Base-by-base conservation (phyloP, 2,329 filamentous ascomycete species). In the Cryphonectria nitschkei region DNA sequence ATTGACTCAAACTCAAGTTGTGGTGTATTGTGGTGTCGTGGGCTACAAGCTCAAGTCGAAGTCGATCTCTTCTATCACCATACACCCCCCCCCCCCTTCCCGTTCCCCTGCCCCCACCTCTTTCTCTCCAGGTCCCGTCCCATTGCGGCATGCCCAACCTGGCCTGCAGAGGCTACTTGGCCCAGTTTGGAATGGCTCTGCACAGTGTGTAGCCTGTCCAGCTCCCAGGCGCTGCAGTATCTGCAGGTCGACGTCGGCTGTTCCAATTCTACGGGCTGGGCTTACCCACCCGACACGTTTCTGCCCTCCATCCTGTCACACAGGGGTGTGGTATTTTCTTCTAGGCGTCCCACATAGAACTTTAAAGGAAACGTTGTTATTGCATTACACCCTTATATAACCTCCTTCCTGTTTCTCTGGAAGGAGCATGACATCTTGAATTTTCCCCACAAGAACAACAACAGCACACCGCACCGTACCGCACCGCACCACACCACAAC, bases 271-370 rank as follows among this genome's bases (percentile, higher is more conserved):
- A 13, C 37, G 52, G 54, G 34, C 52, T 67, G 39, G n/a, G 43
- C 43, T 58, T 67, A 67, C 65, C 65, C 65, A 67, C 65, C 65
- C 65, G 26, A 43, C 65, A 67, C 65, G 50, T 67, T 67, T 58
- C 65, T 67, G 8, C 65, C 65, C 65, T 58, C 39, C 37, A 60
- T 50, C 41, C 8, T 60, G 32, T 60, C 46, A 8, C 37, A 60
- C 54, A 60, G 65, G 65, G 65, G 54, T 60, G 29, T 58, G 65
- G 46, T 34, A 34, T 9, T 43, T 43, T 60, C 58, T 60, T 60
- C n/a, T 16, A 39, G 46, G 39, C 34, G 19, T 54, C 65, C 65
- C 60, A 61, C 65, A 61, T 26, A 50, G 29, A 22, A 29, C 39
- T 11, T 46, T 43, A 39, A 67, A 67, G 65, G 52, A 13, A 58